Percentiles rank a stretch among this genome's conserved stretches.
Evolutionary conservation across 2,329 filamentous ascomycete genomes (phyloP).

Genomic region (Colletotrichum musae): DNA sequence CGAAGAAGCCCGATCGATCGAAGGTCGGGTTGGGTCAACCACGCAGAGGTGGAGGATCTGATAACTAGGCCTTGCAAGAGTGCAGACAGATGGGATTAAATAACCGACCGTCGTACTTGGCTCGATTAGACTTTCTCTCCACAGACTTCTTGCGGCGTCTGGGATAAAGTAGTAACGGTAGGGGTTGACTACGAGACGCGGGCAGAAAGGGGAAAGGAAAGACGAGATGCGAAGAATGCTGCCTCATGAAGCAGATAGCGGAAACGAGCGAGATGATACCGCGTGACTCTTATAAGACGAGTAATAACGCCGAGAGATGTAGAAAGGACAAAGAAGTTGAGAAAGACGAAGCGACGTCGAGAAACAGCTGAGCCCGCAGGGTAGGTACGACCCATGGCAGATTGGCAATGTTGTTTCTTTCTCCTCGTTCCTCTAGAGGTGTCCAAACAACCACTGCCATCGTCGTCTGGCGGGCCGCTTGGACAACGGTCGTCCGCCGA

Average conservation of each 20-base stretch:
- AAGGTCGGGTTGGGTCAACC: too few relatives aligned
- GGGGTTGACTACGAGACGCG: neutral
- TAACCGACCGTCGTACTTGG: neutral
- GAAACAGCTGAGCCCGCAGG: neutral
- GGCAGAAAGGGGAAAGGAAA: constrained; percentile 3
- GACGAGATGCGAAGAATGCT: constrained; percentile 30
- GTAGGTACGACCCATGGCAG: neutral
- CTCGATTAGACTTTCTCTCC: constrained; percentile 11
- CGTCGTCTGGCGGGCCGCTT: neutral
- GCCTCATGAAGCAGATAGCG: constrained; percentile 6
- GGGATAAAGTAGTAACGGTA: constrained; percentile 8
- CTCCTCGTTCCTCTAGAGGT: neutral
- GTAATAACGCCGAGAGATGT: neutral
- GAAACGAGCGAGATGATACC: neutral
- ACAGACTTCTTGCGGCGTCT: constrained; percentile 15
- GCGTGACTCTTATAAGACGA: neutral
- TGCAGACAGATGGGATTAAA: neutral
- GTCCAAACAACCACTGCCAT: neutral
- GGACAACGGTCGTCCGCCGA: too few relatives aligned
- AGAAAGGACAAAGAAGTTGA: neutral
- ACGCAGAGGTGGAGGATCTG: neutral
- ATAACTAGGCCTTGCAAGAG: neutral
- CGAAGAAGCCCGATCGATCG: neutral
- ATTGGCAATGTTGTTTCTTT: neutral
- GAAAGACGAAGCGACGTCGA: constrained; percentile 23